Evolutionary conservation across 495 filamentous ascomycete species (phyloP).

Genomic region (Hyaloscypha variabilis): DNA sequence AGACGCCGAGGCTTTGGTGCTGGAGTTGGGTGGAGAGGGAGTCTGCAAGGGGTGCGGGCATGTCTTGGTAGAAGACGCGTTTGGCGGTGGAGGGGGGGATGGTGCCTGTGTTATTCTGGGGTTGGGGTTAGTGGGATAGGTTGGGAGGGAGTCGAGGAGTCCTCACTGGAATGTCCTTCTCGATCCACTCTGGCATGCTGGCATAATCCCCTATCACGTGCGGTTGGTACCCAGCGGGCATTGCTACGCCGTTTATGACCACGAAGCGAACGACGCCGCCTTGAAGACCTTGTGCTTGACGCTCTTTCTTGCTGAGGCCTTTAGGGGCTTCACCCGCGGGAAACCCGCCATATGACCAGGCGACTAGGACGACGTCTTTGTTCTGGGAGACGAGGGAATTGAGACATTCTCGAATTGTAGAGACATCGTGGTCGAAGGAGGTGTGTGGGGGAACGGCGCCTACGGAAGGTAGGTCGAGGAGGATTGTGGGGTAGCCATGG

Average conservation of each 20-base stretch:
- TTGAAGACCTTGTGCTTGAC: conserved; percentile 30
- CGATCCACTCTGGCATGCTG: conserved; percentile 14
- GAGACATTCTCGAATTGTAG: conserved; percentile 11
- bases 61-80: conserved; percentile 19
- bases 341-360: conserved; percentile 15
- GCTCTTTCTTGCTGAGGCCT: conserved; percentile 39
- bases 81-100: background rate
- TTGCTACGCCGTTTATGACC: conserved; percentile 16
- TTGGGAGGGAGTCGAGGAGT: too few species aligned
- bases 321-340: conserved; percentile 25
- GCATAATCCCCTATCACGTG: background rate
- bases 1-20: conserved; percentile 8
- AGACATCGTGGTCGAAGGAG: conserved; percentile 15
- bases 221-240: background rate
- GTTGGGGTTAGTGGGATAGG: background rate
- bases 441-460: conserved; percentile 18
- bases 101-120: conserved; percentile 6
- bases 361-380: conserved; percentile 22
- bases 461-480: conserved; percentile 5
- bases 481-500: conserved; percentile 18
- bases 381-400: background rate
- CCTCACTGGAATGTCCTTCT: conserved; percentile 1
- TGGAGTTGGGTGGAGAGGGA: background rate
- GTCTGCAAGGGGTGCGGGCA: conserved; percentile 1
- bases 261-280: conserved; percentile 39